Percentiles rank a stretch among this genome's conserved stretches.
Evolutionary conservation across 129 eudicot genomes (phyloP).

Genomic region (Flaveria brownii): DNA sequence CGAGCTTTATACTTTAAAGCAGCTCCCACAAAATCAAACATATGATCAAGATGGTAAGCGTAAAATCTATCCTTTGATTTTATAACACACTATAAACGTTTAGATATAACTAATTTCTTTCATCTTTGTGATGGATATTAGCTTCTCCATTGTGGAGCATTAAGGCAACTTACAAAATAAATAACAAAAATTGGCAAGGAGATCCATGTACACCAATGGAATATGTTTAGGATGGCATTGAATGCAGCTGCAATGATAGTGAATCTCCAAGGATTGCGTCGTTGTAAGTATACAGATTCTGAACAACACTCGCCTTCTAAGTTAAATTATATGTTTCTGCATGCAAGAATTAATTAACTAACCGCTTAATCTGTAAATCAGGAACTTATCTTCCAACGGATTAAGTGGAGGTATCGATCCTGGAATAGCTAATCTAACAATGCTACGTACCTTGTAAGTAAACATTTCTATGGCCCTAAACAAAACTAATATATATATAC

Average conservation of each 20-base stretch:
- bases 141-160: constrained; percentile 36
- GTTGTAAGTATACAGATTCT: constrained; percentile 31
- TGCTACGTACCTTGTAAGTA: constrained; percentile 50
- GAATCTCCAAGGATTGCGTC: constrained; percentile 24
- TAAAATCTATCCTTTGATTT: constrained; percentile 14
- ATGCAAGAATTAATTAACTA: not conserved
- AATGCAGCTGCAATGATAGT: constrained; percentile 36
- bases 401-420: constrained; percentile 41
- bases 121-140: not conserved
- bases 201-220: constrained; percentile 54
- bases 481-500: not conserved
- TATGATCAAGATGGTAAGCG: constrained; percentile 43
- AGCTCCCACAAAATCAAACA: constrained; percentile 32
- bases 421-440: constrained; percentile 48
- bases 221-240: constrained; percentile 46
- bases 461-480: not conserved
- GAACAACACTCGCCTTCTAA: not conserved
- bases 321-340: too few species aligned
- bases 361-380: not conserved
- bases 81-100: not conserved
- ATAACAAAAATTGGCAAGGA: constrained; percentile 53
- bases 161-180: constrained; percentile 34
- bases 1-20: constrained; percentile 37
- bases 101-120: not conserved
- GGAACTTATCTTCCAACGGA: constrained; percentile 53